Conservation (phyloP, 2,329 filamentous ascomycete genomes). For the Fusarium sp. region DNA sequence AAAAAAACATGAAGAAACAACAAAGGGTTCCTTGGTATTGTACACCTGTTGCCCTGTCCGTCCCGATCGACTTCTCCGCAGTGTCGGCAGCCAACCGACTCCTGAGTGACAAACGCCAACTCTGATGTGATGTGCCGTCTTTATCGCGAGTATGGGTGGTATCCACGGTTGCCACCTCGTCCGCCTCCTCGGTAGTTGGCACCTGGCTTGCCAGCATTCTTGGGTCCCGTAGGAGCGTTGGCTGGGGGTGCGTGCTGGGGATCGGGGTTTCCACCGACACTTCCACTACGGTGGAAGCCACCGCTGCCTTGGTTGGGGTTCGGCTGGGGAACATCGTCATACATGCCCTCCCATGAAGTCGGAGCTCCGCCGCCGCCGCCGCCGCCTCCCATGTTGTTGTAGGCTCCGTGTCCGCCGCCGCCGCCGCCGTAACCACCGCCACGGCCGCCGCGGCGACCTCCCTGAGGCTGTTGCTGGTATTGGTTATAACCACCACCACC, state of each 20-base stretch:
- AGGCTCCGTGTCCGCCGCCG: slow-evolving; percentile 45
- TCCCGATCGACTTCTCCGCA: slow-evolving; percentile 15
- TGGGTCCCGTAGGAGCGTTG: slow-evolving; percentile 87
- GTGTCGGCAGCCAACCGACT: background rate
- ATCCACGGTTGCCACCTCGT: slow-evolving; percentile 75
- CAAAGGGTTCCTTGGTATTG: slow-evolving; percentile 7
- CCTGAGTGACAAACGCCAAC: slow-evolving; percentile 2
- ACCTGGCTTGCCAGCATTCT: slow-evolving; percentile 90
- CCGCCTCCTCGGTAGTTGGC: slow-evolving; percentile 94
- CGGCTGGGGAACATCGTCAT: slow-evolving; percentile 91
- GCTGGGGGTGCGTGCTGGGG: slow-evolving; percentile 59
- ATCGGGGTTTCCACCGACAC: slow-evolving; percentile 52
- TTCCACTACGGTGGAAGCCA: slow-evolving; percentile 54
- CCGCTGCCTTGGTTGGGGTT: slow-evolving; percentile 59
- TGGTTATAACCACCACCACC: slow-evolving; percentile 47
- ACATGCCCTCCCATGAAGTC: slow-evolving; percentile 98
- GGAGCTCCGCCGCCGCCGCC: slow-evolving; percentile 63
- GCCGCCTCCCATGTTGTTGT: slow-evolving; percentile 47
- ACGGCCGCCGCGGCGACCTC: slow-evolving; percentile 45
- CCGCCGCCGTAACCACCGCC: slow-evolving; percentile 45
- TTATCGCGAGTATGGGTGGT: slow-evolving; percentile 73
- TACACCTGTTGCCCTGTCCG: slow-evolving; percentile 12
- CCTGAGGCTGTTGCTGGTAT: slow-evolving; percentile 57
- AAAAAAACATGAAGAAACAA: background rate
- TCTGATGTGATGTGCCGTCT: background rate